A percentile compares a stretch with the other conserved stretches of the same genome.
Conservation (phyloP, 371 early-diverging fungal species). For the Mortierella sp. region DNA sequence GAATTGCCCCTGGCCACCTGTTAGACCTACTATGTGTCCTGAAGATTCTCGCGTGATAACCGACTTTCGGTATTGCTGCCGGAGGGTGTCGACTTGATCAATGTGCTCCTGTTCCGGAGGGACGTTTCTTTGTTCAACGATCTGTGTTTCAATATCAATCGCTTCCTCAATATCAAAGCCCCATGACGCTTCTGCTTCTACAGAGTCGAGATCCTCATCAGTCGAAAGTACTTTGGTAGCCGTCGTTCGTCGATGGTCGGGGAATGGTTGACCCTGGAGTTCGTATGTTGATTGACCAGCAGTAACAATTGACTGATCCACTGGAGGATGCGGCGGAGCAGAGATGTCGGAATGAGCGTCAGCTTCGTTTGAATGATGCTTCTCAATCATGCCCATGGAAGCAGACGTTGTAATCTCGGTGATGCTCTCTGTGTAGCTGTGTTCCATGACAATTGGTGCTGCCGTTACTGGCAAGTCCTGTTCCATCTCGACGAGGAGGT, state of each 20-base stretch:
- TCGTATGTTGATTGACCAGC: too few relatives aligned
- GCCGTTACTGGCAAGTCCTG: not conserved
- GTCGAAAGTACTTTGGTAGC: too few relatives aligned
- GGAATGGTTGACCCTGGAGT: too few relatives aligned
- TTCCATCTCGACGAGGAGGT: not conserved
- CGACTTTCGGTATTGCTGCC: not conserved
- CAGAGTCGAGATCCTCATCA: constrained; percentile 7
- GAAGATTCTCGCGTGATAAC: not conserved
- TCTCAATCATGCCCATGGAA: too few relatives aligned
- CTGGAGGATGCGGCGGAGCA: not conserved
- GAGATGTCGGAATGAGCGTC: not conserved
- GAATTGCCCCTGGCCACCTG: not conserved
- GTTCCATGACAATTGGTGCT: not conserved
- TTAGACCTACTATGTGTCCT: not conserved
- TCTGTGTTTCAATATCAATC: constrained; percentile 9
- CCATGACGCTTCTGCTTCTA: constrained; percentile 31
- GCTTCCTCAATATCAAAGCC: constrained; percentile 34
- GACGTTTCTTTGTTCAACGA: not conserved
- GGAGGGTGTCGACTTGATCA: not conserved
- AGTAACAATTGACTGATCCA: too few relatives aligned
- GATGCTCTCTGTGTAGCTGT: not conserved
- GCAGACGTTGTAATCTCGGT: too few relatives aligned
- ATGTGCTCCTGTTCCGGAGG: not conserved
- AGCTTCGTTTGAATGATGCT: too few relatives aligned
- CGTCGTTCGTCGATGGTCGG: too few relatives aligned